Evolutionary conservation across 176 grass and related monocot species (phyloP), one percentile per base, ranked within the genome.

Genomic region (Ananas comosus): DNA sequence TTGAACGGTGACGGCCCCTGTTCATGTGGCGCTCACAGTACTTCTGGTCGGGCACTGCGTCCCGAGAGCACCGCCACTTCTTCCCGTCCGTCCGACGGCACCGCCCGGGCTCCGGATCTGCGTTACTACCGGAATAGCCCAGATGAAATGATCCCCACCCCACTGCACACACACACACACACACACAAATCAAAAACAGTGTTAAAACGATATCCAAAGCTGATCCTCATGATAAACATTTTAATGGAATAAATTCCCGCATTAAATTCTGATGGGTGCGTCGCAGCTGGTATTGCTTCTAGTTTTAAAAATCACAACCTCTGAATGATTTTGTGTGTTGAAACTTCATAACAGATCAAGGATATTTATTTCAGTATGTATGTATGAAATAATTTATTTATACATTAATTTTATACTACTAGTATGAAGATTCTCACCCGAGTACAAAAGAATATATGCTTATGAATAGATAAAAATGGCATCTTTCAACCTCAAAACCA

Each of bases 21-120:
- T 96, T 91, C 70, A 96, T 77, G 81, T 96, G 92, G 64, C 88
- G 88, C 81, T 96, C 88, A 2, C 92, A 96, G 52, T 96, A 96
- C 76, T 91, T 96, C 51, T 89, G 86, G 24, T 96, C 88, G 12
- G 67, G 75, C 24, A 91, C 83, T 50, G 88, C 88, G 52, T 96
- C 83, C 69, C 88, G 88, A 3, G 91, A 96, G 80, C 91, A 96
- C 77, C 87, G 79, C 91, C 91, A 88, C 66, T 96, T 96, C 79
- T 96, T 96, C 29, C 87, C 91, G 12, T 96, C 91, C 1, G 91
- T 91, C 50, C 87, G 79, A 49, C 91, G 84, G 65, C 91, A 96
- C 64, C 92, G 88, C 73, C 92, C 83, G 3, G 88, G 92, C 67
- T 96, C 92, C 68, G 64, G 83, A 75, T 96, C 92, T 59, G 76